These are phyloP conservation scores for Cordyceps cicadae DNA, from an alignment of 2,329 filamentous ascomycete genomes.

Conservation along the genomic window DNA sequence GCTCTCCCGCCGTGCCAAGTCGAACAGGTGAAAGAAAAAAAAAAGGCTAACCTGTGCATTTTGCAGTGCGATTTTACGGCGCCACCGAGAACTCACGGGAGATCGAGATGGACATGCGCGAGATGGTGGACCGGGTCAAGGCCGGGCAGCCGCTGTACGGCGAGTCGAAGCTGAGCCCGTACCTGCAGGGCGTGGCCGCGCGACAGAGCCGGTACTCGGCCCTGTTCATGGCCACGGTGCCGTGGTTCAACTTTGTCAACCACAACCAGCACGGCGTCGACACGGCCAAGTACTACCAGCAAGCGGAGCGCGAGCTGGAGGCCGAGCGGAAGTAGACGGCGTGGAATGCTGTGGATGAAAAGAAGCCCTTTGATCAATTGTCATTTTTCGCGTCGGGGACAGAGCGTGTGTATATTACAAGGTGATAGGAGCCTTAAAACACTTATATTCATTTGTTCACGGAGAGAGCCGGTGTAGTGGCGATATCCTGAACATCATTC, in stretches of 20 bases:
- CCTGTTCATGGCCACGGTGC: conserved; percentile 73
- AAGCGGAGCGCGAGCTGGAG: conserved; percentile 89
- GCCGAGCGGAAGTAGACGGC: conserved; percentile 43
- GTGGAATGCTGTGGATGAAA: background rate
- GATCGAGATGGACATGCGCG: conserved; percentile 90
- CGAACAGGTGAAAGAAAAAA: background rate
- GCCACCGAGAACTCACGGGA: conserved; percentile 88
- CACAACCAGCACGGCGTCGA: conserved; percentile 93
- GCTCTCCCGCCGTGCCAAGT: too few species aligned
- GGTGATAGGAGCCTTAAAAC: background rate
- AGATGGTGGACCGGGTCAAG: conserved; percentile 98
- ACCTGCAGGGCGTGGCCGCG: conserved; percentile 89
- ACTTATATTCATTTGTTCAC: conserved; percentile 4
- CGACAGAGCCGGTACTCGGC: conserved; percentile 89
- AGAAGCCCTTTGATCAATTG: background rate
- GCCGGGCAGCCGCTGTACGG: conserved; percentile 84
- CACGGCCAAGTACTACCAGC: conserved; percentile 95
- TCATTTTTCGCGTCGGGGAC: background rate
- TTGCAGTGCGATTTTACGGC: conserved; percentile 84
- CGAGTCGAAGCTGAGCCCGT: conserved; percentile 64
- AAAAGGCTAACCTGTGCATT: conserved; percentile 1
- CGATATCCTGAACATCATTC: background rate
- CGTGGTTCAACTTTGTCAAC: conserved; percentile 99
- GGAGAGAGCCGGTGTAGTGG: background rate
- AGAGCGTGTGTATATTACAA: conserved; percentile 12